Percentiles rank a stretch among this genome's conserved stretches.
Evolutionary conservation across 148 eudicot genomes (phyloP).

Genomic region (Polygonum aviculare): DNA sequence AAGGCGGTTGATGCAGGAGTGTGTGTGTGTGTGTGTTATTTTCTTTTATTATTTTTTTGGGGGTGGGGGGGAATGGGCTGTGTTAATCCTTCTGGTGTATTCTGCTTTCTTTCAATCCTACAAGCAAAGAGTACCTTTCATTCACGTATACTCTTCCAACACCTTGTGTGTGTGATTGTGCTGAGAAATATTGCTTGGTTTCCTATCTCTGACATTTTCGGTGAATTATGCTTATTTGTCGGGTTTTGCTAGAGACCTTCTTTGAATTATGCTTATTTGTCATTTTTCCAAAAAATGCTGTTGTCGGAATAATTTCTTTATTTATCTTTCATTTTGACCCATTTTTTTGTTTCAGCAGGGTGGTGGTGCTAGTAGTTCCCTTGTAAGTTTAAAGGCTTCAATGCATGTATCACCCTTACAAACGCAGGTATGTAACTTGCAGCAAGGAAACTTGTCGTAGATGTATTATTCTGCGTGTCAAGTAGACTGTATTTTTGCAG

Average conservation of each 20-base stretch:
- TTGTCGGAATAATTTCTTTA: neutral
- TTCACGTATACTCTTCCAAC: neutral
- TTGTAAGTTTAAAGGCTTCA: slow-evolving; percentile 48
- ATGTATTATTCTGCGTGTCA: neutral
- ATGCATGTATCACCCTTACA: slow-evolving; percentile 33
- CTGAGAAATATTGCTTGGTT: neutral
- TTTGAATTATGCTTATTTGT: neutral
- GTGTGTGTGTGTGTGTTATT: too few species aligned
- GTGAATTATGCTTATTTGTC: neutral
- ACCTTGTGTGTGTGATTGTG: neutral
- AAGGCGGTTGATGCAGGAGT: neutral
- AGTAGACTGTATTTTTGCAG: neutral
- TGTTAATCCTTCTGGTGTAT: neutral
- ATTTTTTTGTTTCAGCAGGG: slow-evolving; percentile 39
- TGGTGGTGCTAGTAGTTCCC: slow-evolving; percentile 47
- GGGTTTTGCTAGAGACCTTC: neutral
- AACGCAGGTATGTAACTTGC: slow-evolving; percentile 42
- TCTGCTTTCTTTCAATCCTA: neutral
- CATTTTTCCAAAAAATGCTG: neutral
- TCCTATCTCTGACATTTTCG: neutral
- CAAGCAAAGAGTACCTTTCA: neutral
- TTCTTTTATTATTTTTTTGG: neutral
- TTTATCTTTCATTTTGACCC: neutral
- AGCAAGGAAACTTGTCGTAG: neutral
- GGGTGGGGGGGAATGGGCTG: neutral